Percentiles rank a stretch among this genome's conserved stretches.
phyloP scores from a whole-genome alignment of 2,329 filamentous ascomycete species.

The Diplocarpon mali region DNA sequence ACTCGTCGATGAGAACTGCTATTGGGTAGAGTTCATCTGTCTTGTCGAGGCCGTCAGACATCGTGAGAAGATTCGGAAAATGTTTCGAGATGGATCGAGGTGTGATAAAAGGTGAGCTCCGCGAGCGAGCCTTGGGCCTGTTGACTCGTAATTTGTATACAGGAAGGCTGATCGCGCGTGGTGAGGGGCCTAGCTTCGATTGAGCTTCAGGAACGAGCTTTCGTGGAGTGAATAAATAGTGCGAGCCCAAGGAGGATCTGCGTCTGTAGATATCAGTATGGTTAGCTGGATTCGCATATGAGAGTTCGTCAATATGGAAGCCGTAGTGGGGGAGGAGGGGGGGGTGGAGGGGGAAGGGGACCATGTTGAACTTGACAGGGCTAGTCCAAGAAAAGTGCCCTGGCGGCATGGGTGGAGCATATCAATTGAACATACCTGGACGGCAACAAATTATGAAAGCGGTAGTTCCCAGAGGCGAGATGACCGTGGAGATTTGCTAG shows the following conservation, averaged over 20 bases:
- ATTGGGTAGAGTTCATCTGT: conserved; percentile 99
- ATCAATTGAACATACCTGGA: conserved; percentile 22
- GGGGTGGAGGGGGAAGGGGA: conserved; percentile 20
- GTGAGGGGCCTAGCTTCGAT: conserved; percentile 12
- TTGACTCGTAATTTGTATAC: conserved; percentile 20
- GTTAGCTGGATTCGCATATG: conserved; percentile 4
- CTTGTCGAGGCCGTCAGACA: conserved; percentile 82
- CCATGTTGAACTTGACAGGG: conserved; percentile 16
- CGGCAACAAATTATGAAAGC: conserved; percentile 7
- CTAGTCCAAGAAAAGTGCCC: conserved; percentile 10
- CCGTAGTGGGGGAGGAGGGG: conserved; percentile 20
- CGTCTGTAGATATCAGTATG: conserved; percentile 11
- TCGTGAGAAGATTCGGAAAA: conserved; percentile 39
- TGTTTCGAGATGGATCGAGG: conserved; percentile 22
- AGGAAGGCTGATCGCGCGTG: conserved; percentile 25
- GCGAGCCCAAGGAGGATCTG: conserved; percentile 3
- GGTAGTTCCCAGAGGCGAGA: not conserved
- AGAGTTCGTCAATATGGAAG: conserved; percentile 9
- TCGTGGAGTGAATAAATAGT: not conserved
- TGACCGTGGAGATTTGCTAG: conserved; percentile 3
- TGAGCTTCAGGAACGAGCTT: conserved; percentile 2
- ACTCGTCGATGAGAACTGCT: conserved; percentile 97
- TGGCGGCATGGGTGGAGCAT: conserved; percentile 3
- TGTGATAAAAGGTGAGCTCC: conserved; percentile 24
- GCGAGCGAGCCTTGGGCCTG: conserved; percentile 24